Conservation (phyloP, 441 rosid species). For the Breynia disticha region DNA sequence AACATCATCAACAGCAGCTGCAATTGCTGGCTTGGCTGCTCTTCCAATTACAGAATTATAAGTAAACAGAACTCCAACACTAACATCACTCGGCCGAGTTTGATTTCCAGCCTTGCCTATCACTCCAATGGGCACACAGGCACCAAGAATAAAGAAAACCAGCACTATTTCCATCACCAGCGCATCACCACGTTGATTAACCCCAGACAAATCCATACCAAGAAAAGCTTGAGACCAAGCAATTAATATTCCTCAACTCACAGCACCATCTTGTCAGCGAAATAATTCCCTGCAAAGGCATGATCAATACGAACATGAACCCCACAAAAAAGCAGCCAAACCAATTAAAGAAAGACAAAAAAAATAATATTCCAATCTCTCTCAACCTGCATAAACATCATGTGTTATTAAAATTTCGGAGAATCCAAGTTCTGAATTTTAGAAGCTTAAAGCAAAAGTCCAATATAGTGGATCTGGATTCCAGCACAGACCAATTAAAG, state of each 20-base stretch:
- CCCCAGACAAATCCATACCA: neutral
- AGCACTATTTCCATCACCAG: neutral
- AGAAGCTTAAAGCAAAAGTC: too few species aligned
- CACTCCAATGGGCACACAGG: slow-evolving; percentile 31
- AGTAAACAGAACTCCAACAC: slow-evolving; percentile 67
- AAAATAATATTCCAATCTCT: too few species aligned
- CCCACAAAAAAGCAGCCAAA: too few species aligned
- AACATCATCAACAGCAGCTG: slow-evolving; percentile 65
- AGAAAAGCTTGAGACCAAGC: neutral
- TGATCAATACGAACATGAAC: too few species aligned
- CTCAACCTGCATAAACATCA: too few species aligned
- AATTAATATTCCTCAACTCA: too few species aligned
- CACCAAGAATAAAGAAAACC: slow-evolving; percentile 24
- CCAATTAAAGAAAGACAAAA: too few species aligned
- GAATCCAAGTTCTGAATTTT: too few species aligned
- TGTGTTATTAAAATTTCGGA: too few species aligned
- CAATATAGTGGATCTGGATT: too few species aligned
- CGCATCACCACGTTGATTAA: neutral
- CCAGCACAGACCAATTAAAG: neutral
- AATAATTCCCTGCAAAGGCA: too few species aligned
- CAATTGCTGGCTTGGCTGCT: slow-evolving; percentile 55
- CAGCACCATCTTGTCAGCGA: too few species aligned
- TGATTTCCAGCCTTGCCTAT: slow-evolving; percentile 30
- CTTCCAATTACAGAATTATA: slow-evolving; percentile 63
- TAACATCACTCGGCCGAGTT: slow-evolving; percentile 35